Percentiles rank a stretch among this genome's conserved stretches.
phyloP scores from a whole-genome alignment of 2,329 filamentous ascomycete species.

The Aspergillus clavatus region DNA sequence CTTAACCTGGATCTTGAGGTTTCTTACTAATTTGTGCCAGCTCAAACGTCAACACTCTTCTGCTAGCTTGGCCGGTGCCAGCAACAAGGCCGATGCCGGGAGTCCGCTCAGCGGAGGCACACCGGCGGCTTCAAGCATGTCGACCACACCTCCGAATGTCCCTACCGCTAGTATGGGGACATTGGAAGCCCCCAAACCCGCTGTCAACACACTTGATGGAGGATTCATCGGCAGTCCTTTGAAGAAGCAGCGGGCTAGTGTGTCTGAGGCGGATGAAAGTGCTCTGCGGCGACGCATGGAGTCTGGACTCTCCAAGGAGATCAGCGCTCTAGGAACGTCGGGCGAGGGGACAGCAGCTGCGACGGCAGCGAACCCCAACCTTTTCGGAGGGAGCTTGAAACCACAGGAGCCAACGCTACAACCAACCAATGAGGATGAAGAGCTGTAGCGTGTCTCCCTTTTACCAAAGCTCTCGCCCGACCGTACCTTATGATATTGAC shows the following conservation, averaged over 20 bases:
- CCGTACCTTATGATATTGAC: too few relatives aligned
- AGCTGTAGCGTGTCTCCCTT: constrained; percentile 29
- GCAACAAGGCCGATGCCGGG: constrained; percentile 27
- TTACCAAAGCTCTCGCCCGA: too few relatives aligned
- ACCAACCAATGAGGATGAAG: constrained; percentile 26
- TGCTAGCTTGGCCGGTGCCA: constrained; percentile 46
- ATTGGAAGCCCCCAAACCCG: constrained; percentile 20
- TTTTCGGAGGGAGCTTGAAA: constrained; percentile 19
- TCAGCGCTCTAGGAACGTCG: constrained; percentile 31
- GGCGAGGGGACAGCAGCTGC: constrained; percentile 12
- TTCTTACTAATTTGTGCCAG: constrained; percentile 34
- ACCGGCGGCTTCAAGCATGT: constrained; percentile 28
- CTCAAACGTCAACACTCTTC: constrained; percentile 63
- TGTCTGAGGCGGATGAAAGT: constrained; percentile 40
- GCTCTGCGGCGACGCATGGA: constrained; percentile 38
- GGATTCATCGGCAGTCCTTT: constrained; percentile 43
- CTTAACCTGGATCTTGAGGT: neutral
- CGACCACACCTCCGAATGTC: constrained; percentile 33
- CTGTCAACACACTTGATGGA: constrained; percentile 25
- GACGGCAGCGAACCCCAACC: constrained; percentile 1
- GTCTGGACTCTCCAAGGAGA: constrained; percentile 35
- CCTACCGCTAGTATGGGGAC: constrained; percentile 13
- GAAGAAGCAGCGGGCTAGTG: constrained; percentile 45
- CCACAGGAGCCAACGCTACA: constrained; percentile 5
- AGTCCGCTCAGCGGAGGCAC: constrained; percentile 36